Evolutionary conservation across 139 green algal genomes (phyloP), one percentile per base, ranked within the genome.

Genomic region (Chlamydomonas sp.): DNA sequence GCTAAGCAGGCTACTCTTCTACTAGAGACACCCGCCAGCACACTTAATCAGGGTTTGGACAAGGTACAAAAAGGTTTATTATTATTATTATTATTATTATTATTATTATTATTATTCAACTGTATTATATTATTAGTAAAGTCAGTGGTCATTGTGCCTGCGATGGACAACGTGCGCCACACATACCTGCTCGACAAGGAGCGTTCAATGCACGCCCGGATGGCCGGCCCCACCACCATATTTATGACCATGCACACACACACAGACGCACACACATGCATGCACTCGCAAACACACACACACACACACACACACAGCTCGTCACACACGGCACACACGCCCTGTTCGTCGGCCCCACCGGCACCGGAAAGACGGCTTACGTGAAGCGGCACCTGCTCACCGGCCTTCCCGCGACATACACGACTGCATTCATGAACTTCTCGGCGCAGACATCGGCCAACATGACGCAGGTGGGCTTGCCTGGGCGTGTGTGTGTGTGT

Each of bases 391-490:
- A 71, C 63, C 87, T 77, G 26, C 75, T 76, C 54, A 69, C 60
- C 50, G 76, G 71, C 3, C 67, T 77, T 39, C 66, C 59, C 22
- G 48, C 69, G 28, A 60, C 30, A 2, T 77, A 84, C 34, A 73
- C 65, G 34, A 76, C 54, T 62, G 79, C 81, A 47, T 70, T 81
- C 24, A 79, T 84, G 58, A 83, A 74, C 31, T 91, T 93, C 74
- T 82, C 65, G 54, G 88, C 88, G 43, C 86, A 90, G 60, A 94
- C 86, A 8, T 87, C 75, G 64, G 83, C 84, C 49, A 94, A 94
- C 73, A 83, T 88, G 76, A 88, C 84, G 31, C 85, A 90, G 77
- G 74, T 76, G 64, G 3, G 69, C 37, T 16, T 81, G 0, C 3
- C 5, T 35, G 1, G 37, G 43, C 22, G 3, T 35, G 43, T 54